These are phyloP conservation scores for Penicillium sp. DNA, from an alignment of 2,329 filamentous ascomycete species.

Conservation along the genomic window DNA sequence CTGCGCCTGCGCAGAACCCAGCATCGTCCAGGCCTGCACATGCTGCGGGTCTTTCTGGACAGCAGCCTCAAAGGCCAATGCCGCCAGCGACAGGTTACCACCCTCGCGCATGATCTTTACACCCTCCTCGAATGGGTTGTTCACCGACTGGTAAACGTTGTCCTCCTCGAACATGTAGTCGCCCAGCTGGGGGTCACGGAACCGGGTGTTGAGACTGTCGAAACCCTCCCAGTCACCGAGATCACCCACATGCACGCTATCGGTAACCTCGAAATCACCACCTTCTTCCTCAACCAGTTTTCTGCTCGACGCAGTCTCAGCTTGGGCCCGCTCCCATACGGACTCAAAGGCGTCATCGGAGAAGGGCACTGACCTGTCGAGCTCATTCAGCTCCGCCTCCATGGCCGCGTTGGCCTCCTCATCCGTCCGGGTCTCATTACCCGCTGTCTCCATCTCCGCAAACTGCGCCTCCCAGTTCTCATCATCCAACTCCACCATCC, in stretches of 20 bases:
- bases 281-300: slow-evolving; percentile 64
- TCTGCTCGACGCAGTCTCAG: slow-evolving; percentile 46
- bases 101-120: slow-evolving; percentile 90
- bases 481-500: slow-evolving; percentile 88
- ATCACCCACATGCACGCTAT: slow-evolving; percentile 62
- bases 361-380: slow-evolving; percentile 73
- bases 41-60: slow-evolving; percentile 86
- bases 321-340: slow-evolving; percentile 55
- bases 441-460: slow-evolving; percentile 70
- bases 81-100: slow-evolving; percentile 89
- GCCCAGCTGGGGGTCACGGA: slow-evolving; percentile 75
- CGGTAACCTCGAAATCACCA: slow-evolving; percentile 51
- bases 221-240: slow-evolving; percentile 78
- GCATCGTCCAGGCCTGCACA: slow-evolving; percentile 87
- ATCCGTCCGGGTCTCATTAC: slow-evolving; percentile 53
- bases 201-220: slow-evolving; percentile 65
- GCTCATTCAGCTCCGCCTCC: slow-evolving; percentile 81
- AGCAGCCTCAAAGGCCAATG: slow-evolving; percentile 91
- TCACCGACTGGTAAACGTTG: slow-evolving; percentile 79
- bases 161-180: slow-evolving; percentile 94
- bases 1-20: slow-evolving; percentile 90
- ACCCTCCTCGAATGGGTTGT: slow-evolving; percentile 88
- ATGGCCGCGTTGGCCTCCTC: slow-evolving; percentile 69
- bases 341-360: slow-evolving; percentile 81
- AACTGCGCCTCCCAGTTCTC: slow-evolving; percentile 96